Percentiles rank a stretch among this genome's conserved stretches.
phyloP scores from a whole-genome alignment of 345 rosid species.

The Ceriops tagal region DNA sequence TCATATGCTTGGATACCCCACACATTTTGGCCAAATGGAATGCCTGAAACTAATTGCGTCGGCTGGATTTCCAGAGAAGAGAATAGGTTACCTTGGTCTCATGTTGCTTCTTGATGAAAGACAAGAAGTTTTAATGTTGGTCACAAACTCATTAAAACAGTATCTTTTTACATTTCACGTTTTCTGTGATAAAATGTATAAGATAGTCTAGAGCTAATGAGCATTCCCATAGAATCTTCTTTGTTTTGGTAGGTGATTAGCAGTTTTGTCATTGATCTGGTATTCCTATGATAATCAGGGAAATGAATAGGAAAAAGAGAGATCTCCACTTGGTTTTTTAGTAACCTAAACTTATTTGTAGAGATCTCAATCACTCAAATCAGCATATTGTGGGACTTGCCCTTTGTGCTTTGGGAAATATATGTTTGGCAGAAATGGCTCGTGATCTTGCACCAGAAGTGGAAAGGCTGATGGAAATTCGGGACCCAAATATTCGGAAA shows the following conservation, averaged over 20 bases:
- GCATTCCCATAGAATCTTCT: not conserved
- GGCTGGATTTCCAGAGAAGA: constrained; percentile 96
- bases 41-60: constrained; percentile 94
- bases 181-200: not conserved
- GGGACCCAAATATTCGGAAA: constrained; percentile 98
- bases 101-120: constrained; percentile 99
- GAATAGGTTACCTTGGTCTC: constrained; percentile 96
- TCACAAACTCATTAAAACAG: constrained; percentile 98
- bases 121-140: constrained; percentile 98
- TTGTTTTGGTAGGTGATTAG: not conserved
- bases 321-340: not conserved
- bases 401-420: constrained; percentile 99
- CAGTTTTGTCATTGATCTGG: not conserved
- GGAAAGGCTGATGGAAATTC: constrained; percentile 89
- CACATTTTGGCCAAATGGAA: constrained; percentile 99
- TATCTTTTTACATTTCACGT: constrained; percentile 39
- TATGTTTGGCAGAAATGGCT: constrained; percentile 99
- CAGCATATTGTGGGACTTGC: constrained; percentile 99
- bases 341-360: constrained; percentile 60
- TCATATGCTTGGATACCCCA: constrained; percentile 99
- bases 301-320: not conserved
- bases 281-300: not conserved
- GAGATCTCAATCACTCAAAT: constrained; percentile 96
- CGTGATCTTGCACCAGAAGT: constrained; percentile 99
- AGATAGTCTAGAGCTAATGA: not conserved